Percentiles rank a stretch among this genome's conserved stretches.
Conservation (phyloP, 164 flowering plant genomes). For the Tetrastigma voinierianum region DNA sequence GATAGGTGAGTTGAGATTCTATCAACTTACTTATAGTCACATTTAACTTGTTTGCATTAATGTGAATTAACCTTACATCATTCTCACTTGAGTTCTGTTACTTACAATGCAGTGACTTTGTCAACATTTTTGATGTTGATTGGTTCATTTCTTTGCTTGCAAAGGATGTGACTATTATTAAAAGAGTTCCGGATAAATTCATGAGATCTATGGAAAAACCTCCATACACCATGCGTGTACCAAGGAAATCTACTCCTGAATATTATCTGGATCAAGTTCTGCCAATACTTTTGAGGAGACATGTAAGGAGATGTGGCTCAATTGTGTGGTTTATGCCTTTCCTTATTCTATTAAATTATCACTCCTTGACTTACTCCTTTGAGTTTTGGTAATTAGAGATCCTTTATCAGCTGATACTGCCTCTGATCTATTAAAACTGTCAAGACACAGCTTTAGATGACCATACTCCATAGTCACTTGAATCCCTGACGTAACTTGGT, state of each 20-base stretch:
- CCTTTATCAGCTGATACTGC: too few relatives aligned
- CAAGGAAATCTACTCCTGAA: slow-evolving; percentile 87
- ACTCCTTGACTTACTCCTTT: too few relatives aligned
- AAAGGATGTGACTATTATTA: slow-evolving; percentile 81
- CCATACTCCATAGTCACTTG: not conserved
- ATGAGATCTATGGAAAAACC: slow-evolving; percentile 94
- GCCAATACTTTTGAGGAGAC: slow-evolving; percentile 88
- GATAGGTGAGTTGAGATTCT: slow-evolving; percentile 57
- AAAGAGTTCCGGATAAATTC: slow-evolving; percentile 80
- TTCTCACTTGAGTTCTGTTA: slow-evolving; percentile 6
- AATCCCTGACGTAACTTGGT: not conserved
- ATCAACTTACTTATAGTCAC: not conserved
- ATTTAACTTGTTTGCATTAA: not conserved
- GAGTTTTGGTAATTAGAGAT: too few relatives aligned
- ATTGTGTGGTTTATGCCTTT: slow-evolving; percentile 1
- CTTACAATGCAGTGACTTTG: slow-evolving; percentile 76
- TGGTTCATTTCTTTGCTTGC: slow-evolving; percentile 91
- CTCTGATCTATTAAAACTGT: not conserved
- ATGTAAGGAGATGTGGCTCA: slow-evolving; percentile 44
- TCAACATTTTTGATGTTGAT: slow-evolving; percentile 79
- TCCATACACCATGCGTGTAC: slow-evolving; percentile 98
- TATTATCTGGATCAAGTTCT: slow-evolving; percentile 88
- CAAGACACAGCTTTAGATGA: not conserved
- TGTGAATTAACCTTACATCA: not conserved
- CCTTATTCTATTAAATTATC: not conserved